Evolutionary conservation across 768 basidiomycete genomes (phyloP).

Genomic region (Mycena albidolilacea): DNA sequence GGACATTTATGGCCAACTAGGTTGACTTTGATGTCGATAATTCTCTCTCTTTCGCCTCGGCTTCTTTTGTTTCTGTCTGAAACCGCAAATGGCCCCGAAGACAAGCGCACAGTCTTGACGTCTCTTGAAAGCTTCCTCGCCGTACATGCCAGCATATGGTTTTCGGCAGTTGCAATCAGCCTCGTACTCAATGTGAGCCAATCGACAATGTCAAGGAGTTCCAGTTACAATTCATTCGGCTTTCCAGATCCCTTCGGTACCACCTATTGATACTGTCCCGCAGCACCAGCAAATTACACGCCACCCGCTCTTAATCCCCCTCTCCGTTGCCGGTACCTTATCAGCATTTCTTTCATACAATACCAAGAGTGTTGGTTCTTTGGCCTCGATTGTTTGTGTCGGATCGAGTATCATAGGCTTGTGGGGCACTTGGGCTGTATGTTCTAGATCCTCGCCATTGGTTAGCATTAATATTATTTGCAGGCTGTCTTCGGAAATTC

Average conservation of each 20-base stretch:
- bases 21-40: slow-evolving; percentile 51
- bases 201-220: slow-evolving; percentile 24
- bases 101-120: slow-evolving; percentile 64
- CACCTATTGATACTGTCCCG: slow-evolving; percentile 50
- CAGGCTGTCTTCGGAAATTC: slow-evolving; percentile 77
- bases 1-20: slow-evolving; percentile 42
- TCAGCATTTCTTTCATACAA: slow-evolving; percentile 80
- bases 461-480: slow-evolving; percentile 8
- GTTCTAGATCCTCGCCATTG: slow-evolving; percentile 45
- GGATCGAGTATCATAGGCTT: slow-evolving; percentile 68
- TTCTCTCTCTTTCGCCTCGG: slow-evolving; percentile 70
- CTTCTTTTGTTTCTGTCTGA: slow-evolving; percentile 78
- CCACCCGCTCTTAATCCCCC: slow-evolving; percentile 77
- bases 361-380: slow-evolving; percentile 67
- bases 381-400: slow-evolving; percentile 67
- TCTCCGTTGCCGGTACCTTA: slow-evolving; percentile 67
- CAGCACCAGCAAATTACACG: slow-evolving; percentile 42
- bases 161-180: slow-evolving; percentile 68
- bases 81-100: slow-evolving; percentile 49
- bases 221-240: slow-evolving; percentile 6
- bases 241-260: slow-evolving; percentile 62
- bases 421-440: slow-evolving; percentile 82
- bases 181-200: slow-evolving; percentile 71
- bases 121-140: slow-evolving; percentile 80
- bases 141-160: slow-evolving; percentile 74